phyloP scores from a whole-genome alignment of 2,329 filamentous ascomycete genomes.

The Fusarium sp. region DNA sequence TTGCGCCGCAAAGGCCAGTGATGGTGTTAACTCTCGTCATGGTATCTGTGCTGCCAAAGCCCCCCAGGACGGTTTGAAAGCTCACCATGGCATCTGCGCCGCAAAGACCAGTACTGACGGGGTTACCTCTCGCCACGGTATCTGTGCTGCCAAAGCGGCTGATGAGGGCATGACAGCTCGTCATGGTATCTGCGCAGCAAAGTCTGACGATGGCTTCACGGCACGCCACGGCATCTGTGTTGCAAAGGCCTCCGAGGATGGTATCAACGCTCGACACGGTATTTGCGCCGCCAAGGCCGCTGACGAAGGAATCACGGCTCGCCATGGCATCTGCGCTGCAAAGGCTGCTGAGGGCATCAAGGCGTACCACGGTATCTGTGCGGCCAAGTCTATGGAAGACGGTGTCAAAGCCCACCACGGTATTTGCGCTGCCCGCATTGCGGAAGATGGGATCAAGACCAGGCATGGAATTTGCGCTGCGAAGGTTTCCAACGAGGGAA shows the following conservation, averaged over 20 bases:
- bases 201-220: not conserved
- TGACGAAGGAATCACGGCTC: not conserved
- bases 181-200: not conserved
- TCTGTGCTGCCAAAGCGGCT: too few species aligned
- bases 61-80: not conserved
- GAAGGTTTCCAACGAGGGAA: too few species aligned
- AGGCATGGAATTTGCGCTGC: too few species aligned
- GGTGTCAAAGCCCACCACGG: too few species aligned
- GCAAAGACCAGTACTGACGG: not conserved
- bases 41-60: not conserved
- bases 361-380: too few species aligned
- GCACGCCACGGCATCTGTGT: not conserved
- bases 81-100: not conserved
- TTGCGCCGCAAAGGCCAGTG: not conserved
- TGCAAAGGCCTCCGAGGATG: not conserved
- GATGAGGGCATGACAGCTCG: not conserved
- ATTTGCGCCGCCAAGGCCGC: not conserved
- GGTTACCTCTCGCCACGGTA: too few species aligned
- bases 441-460: too few species aligned
- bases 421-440: too few species aligned
- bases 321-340: not conserved
- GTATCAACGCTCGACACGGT: not conserved
- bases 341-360: too few species aligned
- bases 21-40: not conserved
- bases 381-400: too few species aligned